A percentile compares a stretch with the other conserved stretches of the same genome.
Evolutionary conservation across 2,329 filamentous ascomycete genomes (phyloP).

Genomic region (Calonectria pauciramosa): DNA sequence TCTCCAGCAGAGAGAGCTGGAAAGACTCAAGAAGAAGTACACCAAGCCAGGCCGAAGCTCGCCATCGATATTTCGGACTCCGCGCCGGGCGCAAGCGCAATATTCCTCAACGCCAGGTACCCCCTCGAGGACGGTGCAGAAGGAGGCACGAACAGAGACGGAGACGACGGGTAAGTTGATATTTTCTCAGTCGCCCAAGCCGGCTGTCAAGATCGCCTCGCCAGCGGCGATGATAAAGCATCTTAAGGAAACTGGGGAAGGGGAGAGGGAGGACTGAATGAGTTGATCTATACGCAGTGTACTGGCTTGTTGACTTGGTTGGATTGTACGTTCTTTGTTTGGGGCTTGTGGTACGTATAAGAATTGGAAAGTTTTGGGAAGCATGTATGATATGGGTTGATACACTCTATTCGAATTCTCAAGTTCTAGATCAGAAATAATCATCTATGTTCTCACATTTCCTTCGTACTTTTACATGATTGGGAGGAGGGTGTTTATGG

Average conservation of each 20-base stretch:
- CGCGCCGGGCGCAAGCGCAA: background rate
- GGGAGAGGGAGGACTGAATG: background rate
- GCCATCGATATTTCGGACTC: slow-evolving; percentile 15
- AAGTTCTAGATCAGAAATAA: background rate
- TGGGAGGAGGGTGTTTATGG: background rate
- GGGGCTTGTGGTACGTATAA: background rate
- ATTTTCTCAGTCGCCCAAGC: background rate
- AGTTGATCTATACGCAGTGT: background rate
- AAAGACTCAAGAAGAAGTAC: background rate
- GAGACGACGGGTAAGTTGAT: too few relatives aligned
- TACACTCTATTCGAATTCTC: background rate
- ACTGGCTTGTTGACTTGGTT: background rate
- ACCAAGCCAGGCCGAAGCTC: background rate
- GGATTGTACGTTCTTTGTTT: background rate
- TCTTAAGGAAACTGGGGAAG: slow-evolving; percentile 8
- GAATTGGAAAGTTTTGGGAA: background rate
- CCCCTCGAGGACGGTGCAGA: background rate
- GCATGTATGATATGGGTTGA: background rate
- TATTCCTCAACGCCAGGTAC: background rate
- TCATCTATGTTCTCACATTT: background rate
- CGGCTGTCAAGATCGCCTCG: slow-evolving; percentile 8
- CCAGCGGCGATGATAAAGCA: slow-evolving; percentile 1
- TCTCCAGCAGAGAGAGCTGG: background rate
- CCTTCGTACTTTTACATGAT: background rate
- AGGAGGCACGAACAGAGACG: background rate